Conservation (phyloP, 371 early-diverging fungal species). For the Zancudomyces culisetae region DNA sequence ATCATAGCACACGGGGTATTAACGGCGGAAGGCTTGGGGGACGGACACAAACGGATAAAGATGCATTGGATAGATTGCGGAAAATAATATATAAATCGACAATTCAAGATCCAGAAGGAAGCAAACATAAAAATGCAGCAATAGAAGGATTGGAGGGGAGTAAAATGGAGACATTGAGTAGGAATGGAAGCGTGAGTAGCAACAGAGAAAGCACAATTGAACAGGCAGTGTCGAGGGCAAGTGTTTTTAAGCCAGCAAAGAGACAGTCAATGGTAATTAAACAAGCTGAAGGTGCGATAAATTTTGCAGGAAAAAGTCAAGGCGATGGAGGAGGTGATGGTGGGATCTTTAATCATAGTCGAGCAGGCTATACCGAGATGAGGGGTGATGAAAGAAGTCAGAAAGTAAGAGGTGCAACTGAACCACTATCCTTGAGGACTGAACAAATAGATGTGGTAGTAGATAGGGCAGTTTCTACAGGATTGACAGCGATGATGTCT, state of each 20-base stretch:
- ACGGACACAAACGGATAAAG: background rate
- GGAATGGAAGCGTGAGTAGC: background rate
- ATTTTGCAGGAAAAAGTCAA: background rate
- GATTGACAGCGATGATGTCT: too few species aligned
- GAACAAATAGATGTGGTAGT: background rate
- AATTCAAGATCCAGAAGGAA: background rate
- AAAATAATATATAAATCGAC: background rate
- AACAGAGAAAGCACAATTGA: background rate
- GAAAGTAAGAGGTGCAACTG: background rate
- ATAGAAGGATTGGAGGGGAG: background rate
- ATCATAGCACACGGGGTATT: too few species aligned
- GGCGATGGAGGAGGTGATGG: background rate
- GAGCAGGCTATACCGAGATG: too few species aligned
- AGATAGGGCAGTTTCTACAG: background rate
- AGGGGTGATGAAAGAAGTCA: background rate
- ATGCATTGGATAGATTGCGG: background rate
- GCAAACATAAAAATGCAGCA: background rate
- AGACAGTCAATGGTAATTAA: background rate
- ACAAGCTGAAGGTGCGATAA: background rate
- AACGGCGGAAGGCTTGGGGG: too few species aligned
- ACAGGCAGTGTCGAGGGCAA: background rate
- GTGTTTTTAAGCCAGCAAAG: background rate
- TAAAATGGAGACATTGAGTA: background rate
- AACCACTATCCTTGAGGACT: too few species aligned
- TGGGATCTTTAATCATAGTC: background rate